Base-by-base conservation (phyloP, 495 filamentous ascomycete genomes). In the Pyrenula aspistea region DNA sequence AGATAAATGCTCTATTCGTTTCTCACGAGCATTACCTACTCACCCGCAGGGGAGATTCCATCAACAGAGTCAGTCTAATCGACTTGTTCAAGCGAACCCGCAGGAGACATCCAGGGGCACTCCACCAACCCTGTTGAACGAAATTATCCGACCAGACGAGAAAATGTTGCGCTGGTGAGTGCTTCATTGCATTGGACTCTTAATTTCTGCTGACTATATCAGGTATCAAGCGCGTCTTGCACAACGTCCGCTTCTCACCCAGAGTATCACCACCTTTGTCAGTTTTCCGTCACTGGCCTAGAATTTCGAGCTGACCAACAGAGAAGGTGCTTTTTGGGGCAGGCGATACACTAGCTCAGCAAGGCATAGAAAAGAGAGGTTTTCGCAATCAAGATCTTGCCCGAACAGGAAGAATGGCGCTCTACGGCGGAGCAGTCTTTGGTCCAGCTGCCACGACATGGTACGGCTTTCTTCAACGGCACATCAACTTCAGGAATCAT, bases 361-460 rank as follows among this genome's bases (percentile, higher is more conserved):
- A 98, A 70, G 77, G 73, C n/a, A 87, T 98, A 54, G 93, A 97
- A 71, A 83, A 81, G 65, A 80, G 76, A 62, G 91, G 91, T 31
- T 58, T 86, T 24, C 71, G 84, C 51, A 88, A 90, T 59, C 93
- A 98, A 63, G 86, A 96, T 63, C 67, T 87, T 47, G 75, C 77
- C 19, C 82, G 93, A 31, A 96, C 92, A 1, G 85, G 81, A 1
- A 85, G 93, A 56, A 96, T 98, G 93, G 87, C 84, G 23, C 69
- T 88, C 54, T 98, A 98, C 64, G 93, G 93, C 62, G 93, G 93
- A 61, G 90, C 77, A 31, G 70, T 96, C 69, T 98, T 98, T 71
- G 93, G 93, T 51, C 93, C 93, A 25, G 87, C 81, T 22, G 93
- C 92, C 3, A 92, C 91, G 1, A 82, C 77, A 24, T 98, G 93